A percentile compares a stretch with the other conserved stretches of the same genome.
Evolutionary conservation across 2,329 filamentous ascomycete species (phyloP).

Genomic region (Celoporthe dispersa): DNA sequence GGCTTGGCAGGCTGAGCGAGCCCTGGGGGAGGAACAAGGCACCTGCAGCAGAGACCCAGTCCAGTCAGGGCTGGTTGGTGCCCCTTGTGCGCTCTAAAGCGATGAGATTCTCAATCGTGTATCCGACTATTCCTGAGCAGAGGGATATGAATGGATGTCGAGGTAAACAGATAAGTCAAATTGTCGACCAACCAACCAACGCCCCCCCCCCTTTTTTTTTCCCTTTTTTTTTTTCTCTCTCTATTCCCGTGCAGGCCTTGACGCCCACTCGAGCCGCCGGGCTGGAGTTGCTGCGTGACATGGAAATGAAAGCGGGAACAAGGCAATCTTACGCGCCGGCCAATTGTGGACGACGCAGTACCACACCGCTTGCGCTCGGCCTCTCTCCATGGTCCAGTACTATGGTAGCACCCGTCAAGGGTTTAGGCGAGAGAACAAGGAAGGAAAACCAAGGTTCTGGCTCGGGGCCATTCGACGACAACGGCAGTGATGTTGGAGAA

Average conservation of each 20-base stretch:
- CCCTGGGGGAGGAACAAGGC: background rate
- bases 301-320: constrained; percentile 30
- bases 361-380: constrained; percentile 15
- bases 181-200: background rate
- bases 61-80: background rate
- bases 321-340: constrained; percentile 24
- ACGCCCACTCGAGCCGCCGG: constrained; percentile 22
- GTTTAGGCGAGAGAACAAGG: background rate
- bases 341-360: constrained; percentile 20
- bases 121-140: background rate
- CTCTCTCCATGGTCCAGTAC: background rate
- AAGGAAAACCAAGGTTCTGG: background rate
- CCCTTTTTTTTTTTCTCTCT: background rate
- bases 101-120: background rate
- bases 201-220: too few species aligned
- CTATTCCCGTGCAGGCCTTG: constrained; percentile 9
- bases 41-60: background rate
- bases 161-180: background rate
- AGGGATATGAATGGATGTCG: background rate
- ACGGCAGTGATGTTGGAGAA: background rate
- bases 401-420: background rate
- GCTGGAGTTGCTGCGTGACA: constrained; percentile 22
- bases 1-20: constrained; percentile 13
- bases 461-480: constrained; percentile 8
- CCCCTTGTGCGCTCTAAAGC: background rate